Base-by-base conservation (phyloP, 2,329 filamentous ascomycete genomes). In the Phialophora verrucosa region DNA sequence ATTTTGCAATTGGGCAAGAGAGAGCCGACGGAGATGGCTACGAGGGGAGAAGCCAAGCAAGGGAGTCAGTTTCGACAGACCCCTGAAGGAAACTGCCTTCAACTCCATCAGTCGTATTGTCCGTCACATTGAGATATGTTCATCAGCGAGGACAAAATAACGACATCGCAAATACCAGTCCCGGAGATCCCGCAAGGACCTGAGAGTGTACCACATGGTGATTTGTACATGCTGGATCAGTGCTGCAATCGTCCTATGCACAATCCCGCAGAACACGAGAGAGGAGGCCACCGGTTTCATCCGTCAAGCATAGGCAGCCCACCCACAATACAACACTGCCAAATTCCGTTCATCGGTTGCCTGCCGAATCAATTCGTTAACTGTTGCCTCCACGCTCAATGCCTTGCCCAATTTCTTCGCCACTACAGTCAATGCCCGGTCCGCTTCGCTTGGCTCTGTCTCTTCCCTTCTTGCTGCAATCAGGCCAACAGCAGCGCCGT, bases 281-380 rank as follows among this genome's bases (percentile, higher is more conserved):
- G 17, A 44, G 38, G n/a, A 11, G 17, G 38, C 17, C 17, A 3
- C 17, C 14, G n/a, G 17, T n/a, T 44, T 44, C 17, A n/a, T 44
- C 38, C 38, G 12, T 63, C 55, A 75, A 27, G 80, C 82, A 75
- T 84, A 85, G 63, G 83, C 83, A 64, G 82, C 83, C 83, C 83
- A 85, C 57, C 83, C 90, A 74, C 89, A 90, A 81, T 94, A 99
- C 73, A 99, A 80, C 50, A 97, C 89, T 2, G 95, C 94, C 74
- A 99, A 77, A 76, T 99, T 97, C 71, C 87, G 87, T 81, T 97
- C 93, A 78, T 99, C 95, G 1, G 91, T 94, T 7, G 95, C 94
- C 80, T 96, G 91, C 76, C 97, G 95, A 70, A 99, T 99, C 70
- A 99, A 80, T 76, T 99, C 95, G 75, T 97, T 98, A 62, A 99